Percentiles rank a stretch among this genome's conserved stretches.
Evolutionary conservation across 1,284 basidiomycete genomes (phyloP).

Genomic region (Leccinum subrobustum): DNA sequence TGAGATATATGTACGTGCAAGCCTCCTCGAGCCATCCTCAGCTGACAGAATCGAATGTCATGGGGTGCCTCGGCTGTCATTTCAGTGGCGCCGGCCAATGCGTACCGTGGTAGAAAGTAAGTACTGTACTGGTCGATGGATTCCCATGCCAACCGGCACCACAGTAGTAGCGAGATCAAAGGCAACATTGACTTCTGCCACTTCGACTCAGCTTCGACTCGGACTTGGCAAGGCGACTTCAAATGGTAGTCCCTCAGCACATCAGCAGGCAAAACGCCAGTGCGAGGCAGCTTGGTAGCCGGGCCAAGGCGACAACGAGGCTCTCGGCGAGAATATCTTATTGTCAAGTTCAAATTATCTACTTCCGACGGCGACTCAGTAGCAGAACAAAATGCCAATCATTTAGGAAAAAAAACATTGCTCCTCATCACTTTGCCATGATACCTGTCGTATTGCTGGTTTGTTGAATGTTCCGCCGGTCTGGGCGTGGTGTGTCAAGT

Average conservation of each 20-base stretch:
- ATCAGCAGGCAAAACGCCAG: neutral
- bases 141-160: neutral
- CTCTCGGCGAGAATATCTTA: neutral
- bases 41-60: neutral
- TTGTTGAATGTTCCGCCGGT: neutral
- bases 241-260: neutral
- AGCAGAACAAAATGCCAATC: neutral
- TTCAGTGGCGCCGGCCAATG: neutral
- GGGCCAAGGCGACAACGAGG: neutral
- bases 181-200: neutral
- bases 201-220: no score
- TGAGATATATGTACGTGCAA: neutral
- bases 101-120: neutral
- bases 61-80: conserved; percentile 1
- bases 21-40: neutral
- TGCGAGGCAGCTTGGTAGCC: neutral
- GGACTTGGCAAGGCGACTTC: neutral
- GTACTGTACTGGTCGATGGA: neutral
- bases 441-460: neutral
- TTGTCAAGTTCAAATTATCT: no score
- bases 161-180: neutral
- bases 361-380: neutral
- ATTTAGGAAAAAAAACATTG: no score
- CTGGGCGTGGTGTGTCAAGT: neutral
- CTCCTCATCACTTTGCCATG: neutral